Evolutionary conservation across 331 rosid genomes (phyloP).

Genomic region (Pyracantha coccinea): DNA sequence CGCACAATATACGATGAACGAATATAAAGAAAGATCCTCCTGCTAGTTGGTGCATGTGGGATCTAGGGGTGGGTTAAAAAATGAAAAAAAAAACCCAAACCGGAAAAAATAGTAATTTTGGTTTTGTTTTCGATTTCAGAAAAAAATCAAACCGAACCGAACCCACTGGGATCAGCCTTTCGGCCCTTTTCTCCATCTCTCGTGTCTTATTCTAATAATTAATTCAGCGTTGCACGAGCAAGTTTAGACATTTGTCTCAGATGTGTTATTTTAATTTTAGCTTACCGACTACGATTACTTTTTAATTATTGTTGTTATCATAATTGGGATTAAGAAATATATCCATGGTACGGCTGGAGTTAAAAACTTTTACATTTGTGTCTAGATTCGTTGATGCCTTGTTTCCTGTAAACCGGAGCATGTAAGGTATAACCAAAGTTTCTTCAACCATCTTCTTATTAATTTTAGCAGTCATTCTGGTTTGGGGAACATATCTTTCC

Average conservation of each 20-base stretch:
- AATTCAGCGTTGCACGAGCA: neutral
- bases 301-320: neutral
- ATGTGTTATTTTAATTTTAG: neutral
- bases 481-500: neutral
- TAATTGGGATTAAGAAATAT: neutral
- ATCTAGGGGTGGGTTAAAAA: too few relatives aligned
- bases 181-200: neutral
- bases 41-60: neutral
- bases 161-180: neutral
- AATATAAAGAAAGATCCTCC: too few relatives aligned
- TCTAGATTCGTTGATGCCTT: neutral
- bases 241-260: neutral
- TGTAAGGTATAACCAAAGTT: neutral
- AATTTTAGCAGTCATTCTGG: neutral
- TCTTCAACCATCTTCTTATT: neutral
- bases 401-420: neutral
- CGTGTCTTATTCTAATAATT: neutral
- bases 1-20: too few relatives aligned
- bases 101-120: too few relatives aligned
- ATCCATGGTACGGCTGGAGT: neutral
- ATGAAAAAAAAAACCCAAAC: too few relatives aligned
- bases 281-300: neutral
- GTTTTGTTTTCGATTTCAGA: too few relatives aligned
- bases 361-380: neutral
- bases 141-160: too few relatives aligned